Evolutionary conservation across 2,329 filamentous ascomycete species (phyloP), one percentile per base, ranked within the genome.

Genomic region (Colletotrichum truncatum): DNA sequence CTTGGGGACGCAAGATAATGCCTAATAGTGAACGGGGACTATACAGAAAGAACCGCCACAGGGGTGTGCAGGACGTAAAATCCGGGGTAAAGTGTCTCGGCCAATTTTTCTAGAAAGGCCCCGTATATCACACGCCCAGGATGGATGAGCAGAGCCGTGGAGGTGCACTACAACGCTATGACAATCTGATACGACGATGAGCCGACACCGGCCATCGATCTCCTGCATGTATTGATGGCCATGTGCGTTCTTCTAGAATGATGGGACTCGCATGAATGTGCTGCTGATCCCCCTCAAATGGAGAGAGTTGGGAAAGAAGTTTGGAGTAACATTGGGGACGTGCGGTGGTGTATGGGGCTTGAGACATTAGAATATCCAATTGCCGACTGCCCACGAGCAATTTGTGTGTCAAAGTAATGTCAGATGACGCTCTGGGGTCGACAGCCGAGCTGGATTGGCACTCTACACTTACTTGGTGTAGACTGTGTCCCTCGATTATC

Each of bases 41-140:
- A n/a, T n/a, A n/a, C n/a, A 23, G 41, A 26, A 5, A 32, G 28
- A 36, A 38, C 36, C 28, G 48, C 30, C 5, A 34, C 45, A 36
- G 30, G 12, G 32, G 38, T 18, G 16, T 41, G 26, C 53, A 43
- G 6, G n/a, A 38, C 11, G 16, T 21, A 5, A 10, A 48, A 60
- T 53, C 56, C 25, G 61, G 61, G 61, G 56, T 45, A 54, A 14
- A 53, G 14, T 54, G 55, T 54, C 56, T 48, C 41, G 48, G 48
- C 39, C 46, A 25, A 32, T 32, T 43, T 18, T 46, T 46, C 14
- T 21, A 14, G 14, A 49, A 46, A 39, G 30, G 39, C 16, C 55
- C 32, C 16, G 21, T 16, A 21, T n/a, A 59, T 59, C 60, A 64
- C 16, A 23, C 36, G 60, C 60, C 36, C 28, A 34, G 26, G 4